Conservation (phyloP, 768 basidiomycete genomes). For the Imleria badia region DNA sequence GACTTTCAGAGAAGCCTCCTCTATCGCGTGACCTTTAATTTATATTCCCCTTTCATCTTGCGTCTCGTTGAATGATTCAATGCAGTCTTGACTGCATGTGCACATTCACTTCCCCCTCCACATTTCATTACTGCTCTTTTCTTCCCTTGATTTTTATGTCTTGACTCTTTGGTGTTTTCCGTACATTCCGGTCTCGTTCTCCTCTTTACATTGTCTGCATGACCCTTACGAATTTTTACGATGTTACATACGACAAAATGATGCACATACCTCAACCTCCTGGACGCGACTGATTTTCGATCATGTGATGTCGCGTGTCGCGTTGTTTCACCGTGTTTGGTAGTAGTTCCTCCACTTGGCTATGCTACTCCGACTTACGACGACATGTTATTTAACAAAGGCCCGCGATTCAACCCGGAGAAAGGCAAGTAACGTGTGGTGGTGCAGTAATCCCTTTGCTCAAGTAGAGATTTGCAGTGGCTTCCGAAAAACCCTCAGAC, state of each 20-base stretch:
- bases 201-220: conserved; percentile 15
- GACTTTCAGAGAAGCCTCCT: conserved; percentile 21
- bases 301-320: conserved; percentile 24
- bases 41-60: conserved; percentile 12
- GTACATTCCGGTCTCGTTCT: conserved; percentile 1
- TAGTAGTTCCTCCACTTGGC: background rate
- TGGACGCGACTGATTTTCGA: conserved; percentile 19
- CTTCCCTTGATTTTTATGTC: conserved; percentile 6
- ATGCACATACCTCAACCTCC: conserved; percentile 18
- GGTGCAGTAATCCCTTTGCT: background rate
- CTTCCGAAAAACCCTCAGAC: conserved; percentile 38
- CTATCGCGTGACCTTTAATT: conserved; percentile 25
- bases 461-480: background rate
- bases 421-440: conserved; percentile 9
- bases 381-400: conserved; percentile 45
- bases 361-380: background rate
- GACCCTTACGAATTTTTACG: conserved; percentile 28
- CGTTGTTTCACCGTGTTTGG: conserved; percentile 23
- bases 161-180: conserved; percentile 9
- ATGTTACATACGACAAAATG: conserved; percentile 27
- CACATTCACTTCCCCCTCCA: background rate
- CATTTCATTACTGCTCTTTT: conserved; percentile 8
- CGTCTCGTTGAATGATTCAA: conserved; percentile 1
- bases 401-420: conserved; percentile 34
- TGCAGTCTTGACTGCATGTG: conserved; percentile 2